Percentiles rank a stretch among this genome's conserved stretches.
Evolutionary conservation across 192 early-diverging fungal species (phyloP).

Genomic region (Gonapodya prolifera): DNA sequence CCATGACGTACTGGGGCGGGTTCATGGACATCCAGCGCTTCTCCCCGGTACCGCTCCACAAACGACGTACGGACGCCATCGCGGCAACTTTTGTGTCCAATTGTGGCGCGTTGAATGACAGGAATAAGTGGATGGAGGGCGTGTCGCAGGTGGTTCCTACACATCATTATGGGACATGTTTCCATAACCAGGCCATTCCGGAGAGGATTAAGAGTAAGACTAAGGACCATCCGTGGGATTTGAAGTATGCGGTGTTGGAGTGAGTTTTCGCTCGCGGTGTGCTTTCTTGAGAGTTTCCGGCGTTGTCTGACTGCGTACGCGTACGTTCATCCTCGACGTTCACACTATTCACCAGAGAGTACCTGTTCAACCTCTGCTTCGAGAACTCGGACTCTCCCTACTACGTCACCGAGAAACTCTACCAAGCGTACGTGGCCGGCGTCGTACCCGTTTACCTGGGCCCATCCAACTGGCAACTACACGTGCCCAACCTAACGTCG

Average conservation of each 20-base stretch:
- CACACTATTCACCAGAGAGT: too few relatives aligned
- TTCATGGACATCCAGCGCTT: not conserved
- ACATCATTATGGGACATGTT: not conserved
- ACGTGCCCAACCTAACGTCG: constrained; percentile 1
- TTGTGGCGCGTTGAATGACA: not conserved
- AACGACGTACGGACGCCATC: not conserved
- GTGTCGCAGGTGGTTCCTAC: not conserved
- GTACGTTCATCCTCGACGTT: too few relatives aligned
- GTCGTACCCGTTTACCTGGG: not conserved
- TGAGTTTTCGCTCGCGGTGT: too few relatives aligned
- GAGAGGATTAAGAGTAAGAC: not conserved
- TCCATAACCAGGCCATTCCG: not conserved
- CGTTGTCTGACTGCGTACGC: too few relatives aligned
- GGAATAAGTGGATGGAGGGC: not conserved
- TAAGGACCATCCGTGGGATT: not conserved
- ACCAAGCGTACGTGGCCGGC: not conserved
- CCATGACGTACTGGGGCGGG: not conserved
- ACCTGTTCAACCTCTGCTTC: not conserved
- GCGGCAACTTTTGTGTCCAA: constrained; percentile 1
- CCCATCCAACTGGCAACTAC: not conserved
- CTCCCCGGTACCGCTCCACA: not conserved
- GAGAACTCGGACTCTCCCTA: constrained; percentile 3
- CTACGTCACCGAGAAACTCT: constrained; percentile 10
- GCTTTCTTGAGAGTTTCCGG: too few relatives aligned
- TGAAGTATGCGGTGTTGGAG: not conserved